phyloP scores from a whole-genome alignment of 345 rosid genomes.

The Citrus hindsii region DNA sequence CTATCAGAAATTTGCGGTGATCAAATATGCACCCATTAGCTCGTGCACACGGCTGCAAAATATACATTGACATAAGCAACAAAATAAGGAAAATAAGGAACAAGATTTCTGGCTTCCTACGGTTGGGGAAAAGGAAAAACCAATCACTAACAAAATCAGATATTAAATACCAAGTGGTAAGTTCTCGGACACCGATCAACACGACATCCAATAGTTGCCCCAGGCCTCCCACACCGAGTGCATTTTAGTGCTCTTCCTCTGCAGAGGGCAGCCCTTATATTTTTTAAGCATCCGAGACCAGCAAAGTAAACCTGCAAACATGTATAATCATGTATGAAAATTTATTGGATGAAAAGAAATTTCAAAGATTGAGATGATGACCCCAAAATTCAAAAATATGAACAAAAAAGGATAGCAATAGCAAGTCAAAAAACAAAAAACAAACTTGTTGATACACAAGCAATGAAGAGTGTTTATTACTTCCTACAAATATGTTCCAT shows the following conservation, averaged over 20 bases:
- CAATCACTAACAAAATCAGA: constrained; percentile 7
- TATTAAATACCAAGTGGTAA: constrained; percentile 70
- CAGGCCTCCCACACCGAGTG: constrained; percentile 94
- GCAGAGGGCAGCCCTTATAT: constrained; percentile 90
- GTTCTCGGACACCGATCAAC: constrained; percentile 98
- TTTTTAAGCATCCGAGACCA: constrained; percentile 93
- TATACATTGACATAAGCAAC: constrained; percentile 20
- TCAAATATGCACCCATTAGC: constrained; percentile 91
- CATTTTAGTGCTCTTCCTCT: constrained; percentile 96
- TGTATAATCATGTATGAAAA: constrained; percentile 14
- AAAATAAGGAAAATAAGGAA: constrained; percentile 23
- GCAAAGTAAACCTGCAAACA: constrained; percentile 90
- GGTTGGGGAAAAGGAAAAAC: constrained; percentile 8
- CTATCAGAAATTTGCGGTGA: constrained; percentile 97
- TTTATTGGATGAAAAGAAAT: constrained; percentile 8
- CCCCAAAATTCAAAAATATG: neutral
- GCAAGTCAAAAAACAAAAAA: neutral
- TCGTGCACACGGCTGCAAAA: constrained; percentile 95
- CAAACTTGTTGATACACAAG: neutral
- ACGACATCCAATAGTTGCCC: constrained; percentile 99
- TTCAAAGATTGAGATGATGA: neutral
- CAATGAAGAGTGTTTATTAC: constrained; percentile 20
- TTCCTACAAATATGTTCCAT: constrained; percentile 21
- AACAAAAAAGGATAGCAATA: neutral
- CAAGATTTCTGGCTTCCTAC: constrained; percentile 13